Evolutionary conservation across 2,329 filamentous ascomycete species (phyloP), one percentile per base, ranked within the genome.

Genomic region (Aspergillus fumigatus): DNA sequence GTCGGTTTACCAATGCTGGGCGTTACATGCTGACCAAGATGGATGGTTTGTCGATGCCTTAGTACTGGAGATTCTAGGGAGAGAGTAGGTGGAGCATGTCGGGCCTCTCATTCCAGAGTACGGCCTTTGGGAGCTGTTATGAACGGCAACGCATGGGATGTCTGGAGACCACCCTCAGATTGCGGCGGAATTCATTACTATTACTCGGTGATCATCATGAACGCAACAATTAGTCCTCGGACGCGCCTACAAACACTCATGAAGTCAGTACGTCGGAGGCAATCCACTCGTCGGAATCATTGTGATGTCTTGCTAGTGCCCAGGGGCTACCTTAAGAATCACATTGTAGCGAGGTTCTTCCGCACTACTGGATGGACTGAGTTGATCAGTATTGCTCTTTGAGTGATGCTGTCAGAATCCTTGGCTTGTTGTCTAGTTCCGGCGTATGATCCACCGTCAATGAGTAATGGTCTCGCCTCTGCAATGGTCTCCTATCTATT

Each of bases 1-100:
- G 76, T 79, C 76, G 69, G 75, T 75, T 73, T 84, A 85, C 84
- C 82, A 64, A 74, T 70, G 75, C 77, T 80, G 78, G 75, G 71
- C 67, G 66, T 67, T 71, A 82, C 82, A 83, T 83, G 85, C 78
- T 84, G 85, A 82, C 86, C 80, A 80, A 55, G 58, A 80, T 75
- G 78, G 82, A 81, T 82, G 81, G 81, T 81, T 75, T 72, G 71
- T 69, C 66, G 75, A 74, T 78, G 75, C 70, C 64, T 67, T 65
- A 66, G 65, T 63, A 67, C 69, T 67, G 64, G 63, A 62, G 59
- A 58, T 52, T 57, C 56, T 62, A 62, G 73, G 78, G 77, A 83
- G 77, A 83, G 75, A 70, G 69, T 68, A 71, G 77, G 77, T 73
- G 79, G 76, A 74, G 73, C 70, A 74, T 77, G 79, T 75, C 80